A percentile compares a stretch with the other conserved stretches of the same genome.
phyloP scores from a whole-genome alignment of 768 basidiomycete genomes.

The Cystobasidium ongulense region DNA sequence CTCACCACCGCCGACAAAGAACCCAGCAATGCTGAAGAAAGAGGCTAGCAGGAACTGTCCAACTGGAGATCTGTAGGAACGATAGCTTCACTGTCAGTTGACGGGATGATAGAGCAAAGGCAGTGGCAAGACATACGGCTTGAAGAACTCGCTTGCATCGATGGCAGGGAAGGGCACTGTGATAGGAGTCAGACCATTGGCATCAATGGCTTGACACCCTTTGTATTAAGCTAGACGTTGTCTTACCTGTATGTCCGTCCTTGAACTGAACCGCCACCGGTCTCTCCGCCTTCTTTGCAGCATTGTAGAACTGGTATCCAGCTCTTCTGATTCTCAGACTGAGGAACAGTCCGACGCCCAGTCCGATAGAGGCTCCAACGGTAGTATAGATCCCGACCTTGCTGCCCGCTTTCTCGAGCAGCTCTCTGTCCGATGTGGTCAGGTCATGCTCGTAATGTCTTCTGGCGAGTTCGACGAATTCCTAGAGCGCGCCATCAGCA shows the following conservation, averaged over 20 bases:
- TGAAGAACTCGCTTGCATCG: conserved; percentile 29
- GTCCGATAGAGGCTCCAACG: conserved; percentile 20
- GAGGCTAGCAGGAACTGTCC: background rate
- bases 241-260: conserved; percentile 14
- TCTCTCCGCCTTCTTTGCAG: conserved; percentile 23
- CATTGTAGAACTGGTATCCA: conserved; percentile 9
- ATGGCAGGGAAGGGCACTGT: conserved; percentile 15
- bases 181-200: background rate
- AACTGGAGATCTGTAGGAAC: background rate
- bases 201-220: background rate
- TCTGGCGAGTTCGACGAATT: conserved; percentile 17
- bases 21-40: conserved; percentile 17
- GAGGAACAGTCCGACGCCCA: conserved; percentile 9
- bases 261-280: conserved; percentile 15
- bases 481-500: background rate
- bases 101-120: background rate
- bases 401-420: conserved; percentile 14
- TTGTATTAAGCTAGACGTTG: background rate
- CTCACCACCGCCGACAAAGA: conserved; percentile 24
- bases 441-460: conserved; percentile 29
- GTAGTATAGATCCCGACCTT: conserved; percentile 13
- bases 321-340: conserved; percentile 9
- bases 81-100: background rate
- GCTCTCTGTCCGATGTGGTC: conserved; percentile 1
- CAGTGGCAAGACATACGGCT: background rate